phyloP scores from a whole-genome alignment of 2,329 filamentous ascomycete genomes.

The Phyllosticta citriasiana region DNA sequence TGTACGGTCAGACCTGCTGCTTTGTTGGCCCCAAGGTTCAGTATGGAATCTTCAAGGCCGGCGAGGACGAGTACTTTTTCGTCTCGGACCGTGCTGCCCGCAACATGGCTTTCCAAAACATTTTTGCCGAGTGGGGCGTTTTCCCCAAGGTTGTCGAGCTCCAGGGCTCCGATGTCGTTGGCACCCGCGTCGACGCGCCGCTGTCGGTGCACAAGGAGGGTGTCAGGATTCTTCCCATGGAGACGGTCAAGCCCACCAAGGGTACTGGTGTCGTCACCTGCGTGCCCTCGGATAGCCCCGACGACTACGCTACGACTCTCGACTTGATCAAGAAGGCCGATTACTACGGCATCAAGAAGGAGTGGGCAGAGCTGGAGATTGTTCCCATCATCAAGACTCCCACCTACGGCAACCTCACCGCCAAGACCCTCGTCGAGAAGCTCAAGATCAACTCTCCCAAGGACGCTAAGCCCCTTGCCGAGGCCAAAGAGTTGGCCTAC shows the following conservation, averaged over 20 bases:
- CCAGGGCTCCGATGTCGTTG: slow-evolving; percentile 69
- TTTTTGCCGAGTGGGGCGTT: slow-evolving; percentile 68
- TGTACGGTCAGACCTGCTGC: slow-evolving; percentile 96
- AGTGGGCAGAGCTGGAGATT: slow-evolving; percentile 90
- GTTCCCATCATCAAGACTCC: slow-evolving; percentile 69
- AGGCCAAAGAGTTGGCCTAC: slow-evolving; percentile 94
- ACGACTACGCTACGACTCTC: slow-evolving; percentile 81
- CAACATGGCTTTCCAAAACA: slow-evolving; percentile 93
- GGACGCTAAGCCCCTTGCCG: slow-evolving; percentile 77
- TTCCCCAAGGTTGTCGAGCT: slow-evolving; percentile 67
- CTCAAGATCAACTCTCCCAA: slow-evolving; percentile 97
- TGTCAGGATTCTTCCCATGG: slow-evolving; percentile 90
- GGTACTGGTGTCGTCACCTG: slow-evolving; percentile 94
- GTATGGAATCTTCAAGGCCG: slow-evolving; percentile 77
- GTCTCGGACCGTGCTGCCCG: slow-evolving; percentile 72
- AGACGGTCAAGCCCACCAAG: slow-evolving; percentile 82
- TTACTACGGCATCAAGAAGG: slow-evolving; percentile 91
- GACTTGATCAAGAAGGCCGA: slow-evolving; percentile 93
- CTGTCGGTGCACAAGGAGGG: slow-evolving; percentile 70
- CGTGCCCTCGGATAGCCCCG: slow-evolving; percentile 90
- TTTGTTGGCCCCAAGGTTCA: slow-evolving; percentile 85
- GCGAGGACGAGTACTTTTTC: slow-evolving; percentile 62
- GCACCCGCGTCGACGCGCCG: slow-evolving; percentile 81
- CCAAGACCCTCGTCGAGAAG: slow-evolving; percentile 74
- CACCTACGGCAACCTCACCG: slow-evolving; percentile 74